Conservation (phyloP, 768 basidiomycete genomes). For the Astraeus odoratus region DNA sequence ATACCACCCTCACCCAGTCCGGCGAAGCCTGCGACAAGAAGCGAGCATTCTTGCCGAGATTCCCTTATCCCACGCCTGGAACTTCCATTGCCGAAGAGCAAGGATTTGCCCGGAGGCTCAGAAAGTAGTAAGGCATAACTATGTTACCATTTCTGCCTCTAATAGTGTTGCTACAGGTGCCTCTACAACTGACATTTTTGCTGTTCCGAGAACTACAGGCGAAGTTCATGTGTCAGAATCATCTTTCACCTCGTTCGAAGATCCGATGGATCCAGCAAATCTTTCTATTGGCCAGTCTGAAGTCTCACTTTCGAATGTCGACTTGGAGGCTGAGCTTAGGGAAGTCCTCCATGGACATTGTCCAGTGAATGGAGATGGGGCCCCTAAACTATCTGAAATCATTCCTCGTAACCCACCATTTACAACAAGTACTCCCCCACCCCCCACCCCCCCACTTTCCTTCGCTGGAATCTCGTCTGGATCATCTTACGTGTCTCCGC, state of each 20-base stretch:
- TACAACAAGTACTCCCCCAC: slow-evolving; percentile 24
- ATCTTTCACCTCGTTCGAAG: slow-evolving; percentile 24
- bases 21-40: slow-evolving; percentile 19
- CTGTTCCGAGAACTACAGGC: slow-evolving; percentile 16
- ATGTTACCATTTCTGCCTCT: slow-evolving; percentile 1
- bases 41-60: slow-evolving; percentile 20
- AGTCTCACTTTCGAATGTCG: slow-evolving; percentile 28
- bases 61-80: slow-evolving; percentile 31
- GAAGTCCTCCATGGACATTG: slow-evolving; percentile 13
- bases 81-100: slow-evolving; percentile 10
- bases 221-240: slow-evolving; percentile 15
- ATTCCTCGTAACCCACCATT: slow-evolving; percentile 18
- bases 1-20: slow-evolving; percentile 47
- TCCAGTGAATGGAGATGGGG: slow-evolving; percentile 6
- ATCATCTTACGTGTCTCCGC: slow-evolving; percentile 12
- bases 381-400: slow-evolving; percentile 19
- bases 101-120: slow-evolving; percentile 18
- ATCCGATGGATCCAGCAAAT: slow-evolving; percentile 26
- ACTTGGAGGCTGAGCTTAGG: slow-evolving; percentile 24
- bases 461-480: slow-evolving; percentile 10
- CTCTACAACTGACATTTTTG: slow-evolving; percentile 17
- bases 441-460: slow-evolving; percentile 12
- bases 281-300: slow-evolving; percentile 32
- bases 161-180: slow-evolving; percentile 5
- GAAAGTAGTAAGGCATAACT: slow-evolving; percentile 10